These are phyloP conservation scores for Fraxinus latifolia DNA, from an alignment of 305 asterid species.

Conservation along the genomic window DNA sequence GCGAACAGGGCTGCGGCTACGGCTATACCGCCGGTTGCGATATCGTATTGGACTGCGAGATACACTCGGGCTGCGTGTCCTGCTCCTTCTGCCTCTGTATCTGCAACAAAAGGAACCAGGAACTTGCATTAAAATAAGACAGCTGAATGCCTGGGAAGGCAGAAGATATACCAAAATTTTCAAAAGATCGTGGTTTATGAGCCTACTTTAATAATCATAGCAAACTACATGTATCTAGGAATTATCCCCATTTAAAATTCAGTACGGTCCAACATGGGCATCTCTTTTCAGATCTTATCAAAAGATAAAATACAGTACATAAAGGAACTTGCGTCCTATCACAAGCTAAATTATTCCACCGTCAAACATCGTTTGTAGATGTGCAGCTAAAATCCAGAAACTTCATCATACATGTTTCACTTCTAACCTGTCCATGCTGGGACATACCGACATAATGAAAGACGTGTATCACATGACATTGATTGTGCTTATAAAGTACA, in stretches of 20 bases:
- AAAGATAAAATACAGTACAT: not conserved
- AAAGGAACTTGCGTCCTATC: not conserved
- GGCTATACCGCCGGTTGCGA: slow-evolving; percentile 73
- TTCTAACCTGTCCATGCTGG: not conserved
- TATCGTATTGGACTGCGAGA: slow-evolving; percentile 85
- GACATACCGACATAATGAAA: not conserved
- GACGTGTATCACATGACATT: not conserved
- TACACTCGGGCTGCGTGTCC: slow-evolving; percentile 60
- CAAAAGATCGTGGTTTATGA: not conserved
- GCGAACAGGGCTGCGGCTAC: slow-evolving; percentile 44
- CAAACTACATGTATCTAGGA: not conserved
- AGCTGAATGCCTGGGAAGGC: not conserved
- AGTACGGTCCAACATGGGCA: not conserved
- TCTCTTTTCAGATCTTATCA: not conserved
- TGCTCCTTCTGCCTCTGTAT: slow-evolving; percentile 77
- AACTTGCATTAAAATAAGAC: not conserved
- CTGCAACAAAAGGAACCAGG: slow-evolving; percentile 42
- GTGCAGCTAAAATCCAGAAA: not conserved
- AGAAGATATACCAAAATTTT: not conserved
- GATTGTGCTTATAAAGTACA: not conserved
- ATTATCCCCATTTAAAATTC: not conserved
- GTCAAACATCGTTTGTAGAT: not conserved
- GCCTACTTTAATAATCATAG: not conserved
- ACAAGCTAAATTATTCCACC: not conserved
- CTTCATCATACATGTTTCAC: not conserved